A percentile compares a stretch with the other conserved stretches of the same genome.
phyloP scores from a whole-genome alignment of 208 protist genomes.

The Perkinsela sp. region DNA sequence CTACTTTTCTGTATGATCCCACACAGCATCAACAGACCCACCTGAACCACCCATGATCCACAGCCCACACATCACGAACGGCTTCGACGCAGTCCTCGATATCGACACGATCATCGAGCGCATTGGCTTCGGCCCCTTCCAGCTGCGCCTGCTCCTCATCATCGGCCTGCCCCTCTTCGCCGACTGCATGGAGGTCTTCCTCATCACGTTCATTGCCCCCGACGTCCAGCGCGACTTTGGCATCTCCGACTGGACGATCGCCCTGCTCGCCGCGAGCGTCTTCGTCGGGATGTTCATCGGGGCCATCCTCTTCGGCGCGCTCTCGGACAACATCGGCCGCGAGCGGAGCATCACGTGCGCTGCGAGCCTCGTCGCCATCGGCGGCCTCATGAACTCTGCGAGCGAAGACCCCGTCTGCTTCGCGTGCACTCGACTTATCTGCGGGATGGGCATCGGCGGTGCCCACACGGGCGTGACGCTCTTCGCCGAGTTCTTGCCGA shows the following conservation, averaged over 20 bases:
- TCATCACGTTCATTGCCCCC: not conserved
- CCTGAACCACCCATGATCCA: too few species aligned
- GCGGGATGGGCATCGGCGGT: slow-evolving; percentile 3
- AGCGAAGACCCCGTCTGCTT: not conserved
- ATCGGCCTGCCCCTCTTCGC: not conserved
- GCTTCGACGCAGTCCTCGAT: not conserved
- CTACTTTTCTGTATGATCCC: too few species aligned
- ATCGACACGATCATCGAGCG: not conserved
- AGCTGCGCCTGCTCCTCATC: not conserved
- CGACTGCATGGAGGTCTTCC: slow-evolving; percentile 1
- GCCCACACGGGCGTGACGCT: not conserved
- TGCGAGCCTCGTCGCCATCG: not conserved
- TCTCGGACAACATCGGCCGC: slow-evolving; percentile 2
- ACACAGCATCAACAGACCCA: too few species aligned
- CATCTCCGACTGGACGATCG: not conserved
- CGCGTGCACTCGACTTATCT: not conserved
- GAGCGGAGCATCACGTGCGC: not conserved
- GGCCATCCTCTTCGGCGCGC: not conserved
- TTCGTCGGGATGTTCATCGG: slow-evolving; percentile 3
- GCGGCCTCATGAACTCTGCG: not conserved
- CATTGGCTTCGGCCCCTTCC: slow-evolving; percentile 1
- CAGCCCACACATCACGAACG: too few species aligned
- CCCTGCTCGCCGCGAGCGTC: not conserved
- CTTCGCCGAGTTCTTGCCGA: slow-evolving; percentile 5
- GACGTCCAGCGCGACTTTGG: not conserved